Conservation (phyloP, 176 grass and related monocot genomes). For the Lolium rigidum region DNA sequence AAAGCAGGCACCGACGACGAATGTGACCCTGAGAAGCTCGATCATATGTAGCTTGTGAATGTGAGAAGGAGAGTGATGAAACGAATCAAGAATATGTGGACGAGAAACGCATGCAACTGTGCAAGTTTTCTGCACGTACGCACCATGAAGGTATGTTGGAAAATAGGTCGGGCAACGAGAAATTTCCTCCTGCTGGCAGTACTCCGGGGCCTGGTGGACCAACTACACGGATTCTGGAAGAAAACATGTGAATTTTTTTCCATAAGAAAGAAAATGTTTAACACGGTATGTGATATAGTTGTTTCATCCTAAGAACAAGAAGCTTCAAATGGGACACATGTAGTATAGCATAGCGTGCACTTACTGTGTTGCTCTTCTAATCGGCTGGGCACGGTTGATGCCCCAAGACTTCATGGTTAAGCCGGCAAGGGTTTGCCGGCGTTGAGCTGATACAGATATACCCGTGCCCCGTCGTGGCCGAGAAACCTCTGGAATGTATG, state of each 20-base stretch:
- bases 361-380: conserved; percentile 42
- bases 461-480: not conserved
- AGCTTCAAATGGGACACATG: not conserved
- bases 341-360: not conserved
- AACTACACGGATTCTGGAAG: conserved; percentile 30
- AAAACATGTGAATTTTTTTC: not conserved
- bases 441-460: not conserved
- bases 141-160: conserved; percentile 54
- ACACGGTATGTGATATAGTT: not conserved
- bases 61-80: not conserved
- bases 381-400: conserved; percentile 12
- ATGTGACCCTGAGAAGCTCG: conserved; percentile 44
- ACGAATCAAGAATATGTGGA: conserved; percentile 5
- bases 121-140: conserved; percentile 20
- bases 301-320: not conserved
- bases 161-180: conserved; percentile 31
- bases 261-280: not conserved
- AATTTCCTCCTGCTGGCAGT: conserved; percentile 18
- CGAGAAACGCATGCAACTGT: not conserved
- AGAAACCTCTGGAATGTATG: not conserved
- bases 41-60: not conserved
- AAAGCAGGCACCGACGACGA: conserved; percentile 42
- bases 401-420: conserved; percentile 46
- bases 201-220: conserved; percentile 15
- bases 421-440: not conserved